Conservation (phyloP, 768 basidiomycete species). For the Sporobolomyces roseus region DNA sequence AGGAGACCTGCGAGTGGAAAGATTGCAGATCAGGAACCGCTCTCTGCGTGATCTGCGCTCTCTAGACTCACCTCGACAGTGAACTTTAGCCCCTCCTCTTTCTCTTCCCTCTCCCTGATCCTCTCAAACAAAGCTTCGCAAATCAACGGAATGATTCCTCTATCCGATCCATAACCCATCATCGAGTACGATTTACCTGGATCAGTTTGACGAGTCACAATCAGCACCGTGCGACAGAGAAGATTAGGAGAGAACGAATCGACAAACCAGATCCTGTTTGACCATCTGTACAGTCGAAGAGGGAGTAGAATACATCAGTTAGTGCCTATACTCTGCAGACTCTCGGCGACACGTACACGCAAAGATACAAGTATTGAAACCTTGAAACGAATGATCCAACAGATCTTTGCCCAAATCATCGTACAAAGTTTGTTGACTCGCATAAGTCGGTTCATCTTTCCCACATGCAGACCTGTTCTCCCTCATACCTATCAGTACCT, state of each 20-base stretch:
- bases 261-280: constrained; percentile 43
- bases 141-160: constrained; percentile 94
- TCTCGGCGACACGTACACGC: constrained; percentile 99
- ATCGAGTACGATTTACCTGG: constrained; percentile 49
- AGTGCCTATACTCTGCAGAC: no score
- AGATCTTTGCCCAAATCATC: constrained; percentile 90
- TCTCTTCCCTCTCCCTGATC: constrained; percentile 62
- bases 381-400: constrained; percentile 88
- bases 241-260: not conserved
- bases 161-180: constrained; percentile 62
- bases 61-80: constrained; percentile 82
- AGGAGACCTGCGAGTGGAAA: constrained; percentile 18
- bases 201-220: not conserved
- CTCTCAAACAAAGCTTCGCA: constrained; percentile 88
- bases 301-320: not conserved
- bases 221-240: not conserved
- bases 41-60: no score
- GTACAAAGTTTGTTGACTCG: constrained; percentile 89
- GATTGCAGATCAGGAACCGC: no score
- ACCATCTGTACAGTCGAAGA: constrained; percentile 37
- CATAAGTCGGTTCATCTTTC: constrained; percentile 82
- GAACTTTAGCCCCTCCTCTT: constrained; percentile 68
- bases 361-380: constrained; percentile 97
- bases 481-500: not conserved
- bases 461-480: constrained; percentile 61